Base-by-base conservation (phyloP, 2,329 filamentous ascomycete species). In the Cryoendolithus antarcticus region DNA sequence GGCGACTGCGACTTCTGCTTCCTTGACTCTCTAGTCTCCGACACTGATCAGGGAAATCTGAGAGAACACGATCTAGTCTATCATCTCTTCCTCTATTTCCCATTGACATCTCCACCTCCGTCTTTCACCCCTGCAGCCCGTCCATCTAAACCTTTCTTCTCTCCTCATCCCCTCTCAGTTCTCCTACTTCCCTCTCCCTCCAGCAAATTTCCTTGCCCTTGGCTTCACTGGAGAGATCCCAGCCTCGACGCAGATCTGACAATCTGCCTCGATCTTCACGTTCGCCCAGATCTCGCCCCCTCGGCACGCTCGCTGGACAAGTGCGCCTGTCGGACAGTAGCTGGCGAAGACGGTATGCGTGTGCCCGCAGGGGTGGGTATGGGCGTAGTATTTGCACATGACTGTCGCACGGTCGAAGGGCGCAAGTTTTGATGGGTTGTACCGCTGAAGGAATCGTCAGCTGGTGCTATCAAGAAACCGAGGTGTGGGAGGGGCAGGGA, bases 341-440 rank as follows among this genome's bases (percentile, higher is more conserved):
- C 46, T 50, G 11, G 58, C 56, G 42, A 61, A 60, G 37, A 61
- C 53, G 10, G 55, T 65, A 41, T 57, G 53, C 9, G 62, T 64
- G 49, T 68, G 65, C 34, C 64, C 64, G 50, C 65, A 68, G 9
- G 53, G 50, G 53, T 67, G 60, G 3, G 54, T 58, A 55, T 68
- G 65, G 36, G 64, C 65, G 52, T 67, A 65, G 53, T 65, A 67
- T 50, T 59, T 63, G 55, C 64, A 67, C 65, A 67, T 68, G 31
- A 38, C 12, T 15, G 28, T 30, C 21, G 9, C 15, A 19, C 15
- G 15, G 15, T 19, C 15, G 15, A 19, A 19, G 15, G 15, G 15
- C 15, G 15, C 15, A 19, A 19, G 15, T 19, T 19, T 19, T 19
- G 15, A 19, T 19, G 15, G 15, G 15, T 19, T 19, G 15, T 19